Percentiles rank a stretch among this genome's conserved stretches.
Conservation (phyloP, 23 red algal species). For the Gracilariopsis chorda region DNA sequence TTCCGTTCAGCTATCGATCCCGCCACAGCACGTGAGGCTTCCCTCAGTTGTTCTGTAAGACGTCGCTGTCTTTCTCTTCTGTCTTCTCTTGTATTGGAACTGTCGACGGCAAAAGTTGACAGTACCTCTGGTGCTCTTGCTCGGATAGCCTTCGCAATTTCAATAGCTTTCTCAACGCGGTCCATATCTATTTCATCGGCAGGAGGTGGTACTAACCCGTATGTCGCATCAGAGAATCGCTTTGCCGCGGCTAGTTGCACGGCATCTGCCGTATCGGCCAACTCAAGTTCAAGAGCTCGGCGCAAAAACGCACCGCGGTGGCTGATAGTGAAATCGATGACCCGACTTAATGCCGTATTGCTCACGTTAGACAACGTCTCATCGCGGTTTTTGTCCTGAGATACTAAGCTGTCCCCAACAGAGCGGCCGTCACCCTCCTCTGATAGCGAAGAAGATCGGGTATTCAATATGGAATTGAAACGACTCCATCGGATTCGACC, state of each 20-base stretch:
- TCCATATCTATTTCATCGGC: conserved; percentile 41
- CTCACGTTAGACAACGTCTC: neutral
- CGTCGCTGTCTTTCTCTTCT: conserved; percentile 14
- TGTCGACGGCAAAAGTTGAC: neutral
- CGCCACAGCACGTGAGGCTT: conserved; percentile 30
- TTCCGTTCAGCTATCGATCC: conserved; percentile 49
- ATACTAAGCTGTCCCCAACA: neutral
- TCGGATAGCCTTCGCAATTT: conserved; percentile 37
- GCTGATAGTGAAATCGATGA: conserved; percentile 77
- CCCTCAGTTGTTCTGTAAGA: neutral
- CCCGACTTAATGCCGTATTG: conserved; percentile 33
- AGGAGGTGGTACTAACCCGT: conserved; percentile 74
- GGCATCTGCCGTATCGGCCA: conserved; percentile 88
- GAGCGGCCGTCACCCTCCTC: neutral
- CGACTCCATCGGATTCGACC: conserved; percentile 90
- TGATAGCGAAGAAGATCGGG: conserved; percentile 30
- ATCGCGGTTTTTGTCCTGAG: neutral
- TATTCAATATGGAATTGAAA: conserved; percentile 68
- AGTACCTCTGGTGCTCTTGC: conserved; percentile 41
- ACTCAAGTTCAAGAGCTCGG: conserved; percentile 74
- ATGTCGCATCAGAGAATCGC: conserved; percentile 39
- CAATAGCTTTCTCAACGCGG: conserved; percentile 61
- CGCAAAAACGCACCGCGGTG: conserved; percentile 84
- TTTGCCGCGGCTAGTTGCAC: conserved; percentile 65
- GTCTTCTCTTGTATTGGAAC: neutral